Evolutionary conservation across 495 filamentous ascomycete genomes (phyloP).

Genomic region (Wilcoxina mikolae): DNA sequence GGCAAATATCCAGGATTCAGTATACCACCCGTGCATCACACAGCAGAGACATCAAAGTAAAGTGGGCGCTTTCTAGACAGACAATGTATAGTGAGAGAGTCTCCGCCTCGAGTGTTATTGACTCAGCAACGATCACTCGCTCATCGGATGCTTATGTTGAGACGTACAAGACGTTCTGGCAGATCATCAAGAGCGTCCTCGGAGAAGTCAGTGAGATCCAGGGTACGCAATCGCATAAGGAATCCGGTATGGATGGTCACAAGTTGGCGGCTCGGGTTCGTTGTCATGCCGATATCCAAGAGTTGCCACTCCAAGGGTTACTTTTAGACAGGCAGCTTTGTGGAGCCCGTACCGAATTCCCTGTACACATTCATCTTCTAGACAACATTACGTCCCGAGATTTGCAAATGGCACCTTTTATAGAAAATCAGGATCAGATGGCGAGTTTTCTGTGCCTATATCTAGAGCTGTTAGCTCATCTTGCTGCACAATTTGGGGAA

Average conservation of each 20-base stretch:
- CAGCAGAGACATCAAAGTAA: neutral
- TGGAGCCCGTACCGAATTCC: conserved; percentile 12
- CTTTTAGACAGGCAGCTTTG: neutral
- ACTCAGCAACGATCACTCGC: neutral
- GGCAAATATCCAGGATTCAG: neutral
- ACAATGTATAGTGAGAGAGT: neutral
- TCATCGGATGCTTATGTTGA: neutral
- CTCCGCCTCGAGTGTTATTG: neutral
- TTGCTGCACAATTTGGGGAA: conserved; percentile 22
- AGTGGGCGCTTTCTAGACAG: too few species aligned
- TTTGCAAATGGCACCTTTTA: conserved; percentile 23
- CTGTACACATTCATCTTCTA: conserved; percentile 25
- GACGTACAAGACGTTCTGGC: neutral
- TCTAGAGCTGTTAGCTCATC: conserved; percentile 26
- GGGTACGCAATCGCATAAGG: neutral
- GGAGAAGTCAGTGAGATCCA: neutral
- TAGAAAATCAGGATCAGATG: too few species aligned
- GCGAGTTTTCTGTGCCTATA: too few species aligned
- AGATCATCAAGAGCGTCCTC: neutral
- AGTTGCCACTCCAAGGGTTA: neutral
- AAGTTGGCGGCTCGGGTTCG: neutral
- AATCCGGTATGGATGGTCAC: too few species aligned
- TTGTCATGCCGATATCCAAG: neutral
- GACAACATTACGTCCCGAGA: neutral
- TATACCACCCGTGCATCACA: neutral